Percentiles rank a stretch among this genome's conserved stretches.
Evolutionary conservation across 2,329 filamentous ascomycete genomes (phyloP).

Genomic region (Claviceps humidiphila): DNA sequence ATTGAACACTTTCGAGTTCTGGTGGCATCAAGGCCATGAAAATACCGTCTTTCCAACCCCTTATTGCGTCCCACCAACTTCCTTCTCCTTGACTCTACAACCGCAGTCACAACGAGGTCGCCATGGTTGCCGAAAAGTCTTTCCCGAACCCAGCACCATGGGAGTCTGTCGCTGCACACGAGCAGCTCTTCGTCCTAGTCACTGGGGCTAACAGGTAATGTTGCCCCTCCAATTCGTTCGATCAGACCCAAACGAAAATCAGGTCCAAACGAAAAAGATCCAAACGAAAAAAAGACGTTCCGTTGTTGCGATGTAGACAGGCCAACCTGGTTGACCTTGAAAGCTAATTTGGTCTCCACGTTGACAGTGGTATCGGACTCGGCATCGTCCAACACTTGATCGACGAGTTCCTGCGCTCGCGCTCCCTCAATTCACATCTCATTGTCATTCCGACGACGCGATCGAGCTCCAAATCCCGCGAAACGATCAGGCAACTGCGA

Average conservation of each 20-base stretch:
- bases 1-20: too few species aligned
- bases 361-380: conserved; percentile 67
- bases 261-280: background rate
- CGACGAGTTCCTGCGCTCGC: conserved; percentile 70
- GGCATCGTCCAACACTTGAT: conserved; percentile 74
- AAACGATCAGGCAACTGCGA: conserved; percentile 54
- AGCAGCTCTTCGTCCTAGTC: conserved; percentile 54
- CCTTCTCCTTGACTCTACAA: background rate
- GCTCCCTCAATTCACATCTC: conserved; percentile 53
- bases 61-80: background rate
- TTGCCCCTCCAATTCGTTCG: background rate
- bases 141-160: conserved; percentile 17
- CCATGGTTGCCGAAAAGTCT: conserved; percentile 4
- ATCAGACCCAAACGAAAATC: too few species aligned
- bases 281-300: background rate
- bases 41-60: background rate
- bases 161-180: conserved; percentile 22
- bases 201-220: conserved; percentile 76
- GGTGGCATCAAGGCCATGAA: too few species aligned
- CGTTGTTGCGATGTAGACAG: too few species aligned
- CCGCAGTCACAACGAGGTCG: background rate
- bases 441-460: conserved; percentile 77
- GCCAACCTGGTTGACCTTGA: too few species aligned
- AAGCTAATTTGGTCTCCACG: background rate
- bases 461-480: conserved; percentile 56